Evolutionary conservation across 768 basidiomycete species (phyloP).

Genomic region (Zangia roseola): DNA sequence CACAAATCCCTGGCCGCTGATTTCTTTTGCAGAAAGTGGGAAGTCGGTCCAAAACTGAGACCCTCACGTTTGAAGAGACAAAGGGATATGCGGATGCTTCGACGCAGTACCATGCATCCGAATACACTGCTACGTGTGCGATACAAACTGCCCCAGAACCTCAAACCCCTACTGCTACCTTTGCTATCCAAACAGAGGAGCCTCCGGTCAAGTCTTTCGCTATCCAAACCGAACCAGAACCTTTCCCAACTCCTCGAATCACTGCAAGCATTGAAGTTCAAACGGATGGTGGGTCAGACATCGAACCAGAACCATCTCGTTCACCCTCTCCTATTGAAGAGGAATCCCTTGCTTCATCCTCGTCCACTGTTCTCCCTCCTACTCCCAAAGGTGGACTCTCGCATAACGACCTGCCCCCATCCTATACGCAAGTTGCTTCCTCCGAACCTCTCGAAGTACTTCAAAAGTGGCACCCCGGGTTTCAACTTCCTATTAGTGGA

Average conservation of each 20-base stretch:
- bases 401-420: slow-evolving; percentile 61
- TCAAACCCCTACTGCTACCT: slow-evolving; percentile 43
- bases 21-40: slow-evolving; percentile 56
- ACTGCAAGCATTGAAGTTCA: slow-evolving; percentile 60
- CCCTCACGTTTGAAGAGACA: slow-evolving; percentile 50
- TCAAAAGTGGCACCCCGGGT: slow-evolving; percentile 70
- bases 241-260: slow-evolving; percentile 27
- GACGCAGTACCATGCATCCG: slow-evolving; percentile 64
- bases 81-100: slow-evolving; percentile 77
- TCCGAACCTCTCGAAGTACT: slow-evolving; percentile 55
- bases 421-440: slow-evolving; percentile 62
- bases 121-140: slow-evolving; percentile 45
- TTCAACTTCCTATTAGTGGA: slow-evolving; percentile 42
- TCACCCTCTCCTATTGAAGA: slow-evolving; percentile 46
- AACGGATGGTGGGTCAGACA: slow-evolving; percentile 45
- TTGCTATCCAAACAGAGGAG: slow-evolving; percentile 58
- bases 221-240: slow-evolving; percentile 41
- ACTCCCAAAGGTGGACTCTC: slow-evolving; percentile 55
- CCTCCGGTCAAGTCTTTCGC: slow-evolving; percentile 22
- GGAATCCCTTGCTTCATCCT: slow-evolving; percentile 68
- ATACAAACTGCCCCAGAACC: slow-evolving; percentile 66
- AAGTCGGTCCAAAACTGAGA: slow-evolving; percentile 51
- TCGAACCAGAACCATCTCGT: slow-evolving; percentile 33
- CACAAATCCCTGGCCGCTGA: slow-evolving; percentile 12
- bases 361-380: slow-evolving; percentile 68